A percentile compares a stretch with the other conserved stretches of the same genome.
Evolutionary conservation across 768 basidiomycete species (phyloP).

Genomic region (Coprinellus aureogranulatus): DNA sequence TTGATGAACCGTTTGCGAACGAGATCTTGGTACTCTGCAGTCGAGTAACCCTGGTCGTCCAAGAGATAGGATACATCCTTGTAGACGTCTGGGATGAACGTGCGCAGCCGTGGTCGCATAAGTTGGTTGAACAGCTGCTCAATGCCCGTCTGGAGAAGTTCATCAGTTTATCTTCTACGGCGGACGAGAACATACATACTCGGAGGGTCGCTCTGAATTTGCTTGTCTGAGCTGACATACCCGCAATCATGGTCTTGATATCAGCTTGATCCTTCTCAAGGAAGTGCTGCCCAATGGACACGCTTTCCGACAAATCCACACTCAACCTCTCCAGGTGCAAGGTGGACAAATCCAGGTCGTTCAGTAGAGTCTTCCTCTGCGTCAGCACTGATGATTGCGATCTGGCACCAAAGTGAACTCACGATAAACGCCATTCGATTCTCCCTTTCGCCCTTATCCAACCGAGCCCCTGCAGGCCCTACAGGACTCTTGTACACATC

Average conservation of each 20-base stretch:
- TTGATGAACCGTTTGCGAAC: constrained; percentile 89
- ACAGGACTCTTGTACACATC: constrained; percentile 70
- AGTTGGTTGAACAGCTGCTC: constrained; percentile 97
- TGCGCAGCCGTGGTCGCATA: constrained; percentile 81
- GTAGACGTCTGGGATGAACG: constrained; percentile 82
- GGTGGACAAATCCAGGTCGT: constrained; percentile 91
- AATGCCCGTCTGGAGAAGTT: constrained; percentile 63
- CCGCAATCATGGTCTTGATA: constrained; percentile 47
- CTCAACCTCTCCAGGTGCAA: constrained; percentile 84
- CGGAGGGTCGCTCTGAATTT: constrained; percentile 74
- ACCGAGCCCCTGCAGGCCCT: constrained; percentile 43
- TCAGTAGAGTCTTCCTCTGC: constrained; percentile 69
- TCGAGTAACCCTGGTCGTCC: constrained; percentile 83
- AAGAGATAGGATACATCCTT: constrained; percentile 86
- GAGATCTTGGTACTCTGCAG: constrained; percentile 81
- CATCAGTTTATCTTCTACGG: background rate
- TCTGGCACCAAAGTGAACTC: constrained; percentile 28
- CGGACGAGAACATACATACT: constrained; percentile 38
- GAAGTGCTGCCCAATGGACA: constrained; percentile 66
- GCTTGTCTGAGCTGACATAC: constrained; percentile 51
- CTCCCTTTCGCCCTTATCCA: constrained; percentile 80
- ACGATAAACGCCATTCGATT: constrained; percentile 81
- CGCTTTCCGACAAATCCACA: constrained; percentile 57
- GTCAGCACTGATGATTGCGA: constrained; percentile 1
- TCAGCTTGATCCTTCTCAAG: constrained; percentile 50